Evolutionary conservation across 163 green algal genomes (phyloP).

Genomic region (Coccomyxa subellipsoidea): DNA sequence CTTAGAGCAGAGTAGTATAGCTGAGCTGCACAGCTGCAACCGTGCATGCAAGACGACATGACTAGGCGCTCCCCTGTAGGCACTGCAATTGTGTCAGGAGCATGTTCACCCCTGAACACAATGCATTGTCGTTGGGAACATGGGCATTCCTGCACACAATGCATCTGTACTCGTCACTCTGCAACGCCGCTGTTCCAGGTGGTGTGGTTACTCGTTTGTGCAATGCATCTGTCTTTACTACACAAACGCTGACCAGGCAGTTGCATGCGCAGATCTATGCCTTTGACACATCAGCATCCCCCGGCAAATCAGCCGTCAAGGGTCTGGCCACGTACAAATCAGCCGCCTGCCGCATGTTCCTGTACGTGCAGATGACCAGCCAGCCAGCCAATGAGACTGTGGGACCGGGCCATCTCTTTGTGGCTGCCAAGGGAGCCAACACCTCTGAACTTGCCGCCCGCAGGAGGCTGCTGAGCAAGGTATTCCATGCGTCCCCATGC

Average conservation of each 20-base stretch:
- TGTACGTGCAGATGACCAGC: not conserved
- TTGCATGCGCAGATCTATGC: not conserved
- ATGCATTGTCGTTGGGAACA: too few relatives aligned
- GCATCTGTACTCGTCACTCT: too few relatives aligned
- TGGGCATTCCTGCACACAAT: too few relatives aligned
- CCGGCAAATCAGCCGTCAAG: not conserved
- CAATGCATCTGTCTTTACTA: too few relatives aligned
- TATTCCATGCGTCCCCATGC: not conserved
- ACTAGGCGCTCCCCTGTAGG: not conserved
- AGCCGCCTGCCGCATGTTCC: not conserved
- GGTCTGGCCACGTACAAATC: not conserved
- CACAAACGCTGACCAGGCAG: too few relatives aligned
- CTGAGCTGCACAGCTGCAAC: too few relatives aligned
- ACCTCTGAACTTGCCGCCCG: not conserved
- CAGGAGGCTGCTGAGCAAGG: not conserved
- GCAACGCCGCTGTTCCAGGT: too few relatives aligned
- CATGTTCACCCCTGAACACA: too few relatives aligned
- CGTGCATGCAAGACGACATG: too few relatives aligned
- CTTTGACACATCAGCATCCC: constrained; percentile 2
- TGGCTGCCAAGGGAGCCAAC: not conserved
- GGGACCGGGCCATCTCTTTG: not conserved
- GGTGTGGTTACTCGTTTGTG: too few relatives aligned
- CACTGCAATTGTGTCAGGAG: not conserved
- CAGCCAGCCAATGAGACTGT: not conserved
- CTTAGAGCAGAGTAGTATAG: too few relatives aligned